phyloP scores from a whole-genome alignment of 768 basidiomycete species.

The Termitomyces sp. region DNA sequence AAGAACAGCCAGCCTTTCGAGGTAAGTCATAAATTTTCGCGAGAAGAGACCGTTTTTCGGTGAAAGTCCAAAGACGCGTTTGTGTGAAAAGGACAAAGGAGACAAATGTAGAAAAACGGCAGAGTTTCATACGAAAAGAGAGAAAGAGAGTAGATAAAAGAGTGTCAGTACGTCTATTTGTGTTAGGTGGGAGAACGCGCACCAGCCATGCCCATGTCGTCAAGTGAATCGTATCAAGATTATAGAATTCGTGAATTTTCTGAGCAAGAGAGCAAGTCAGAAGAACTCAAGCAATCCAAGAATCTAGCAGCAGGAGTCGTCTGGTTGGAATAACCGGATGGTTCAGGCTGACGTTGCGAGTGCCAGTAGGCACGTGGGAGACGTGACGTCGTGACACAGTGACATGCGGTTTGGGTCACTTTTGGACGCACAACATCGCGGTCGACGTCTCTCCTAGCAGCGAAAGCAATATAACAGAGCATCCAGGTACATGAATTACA shows the following conservation, averaged over 20 bases:
- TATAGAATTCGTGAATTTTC: slow-evolving; percentile 3
- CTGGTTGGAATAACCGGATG: slow-evolving; percentile 2
- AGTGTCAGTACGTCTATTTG: slow-evolving; percentile 11
- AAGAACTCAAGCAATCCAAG: neutral
- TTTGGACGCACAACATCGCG: neutral
- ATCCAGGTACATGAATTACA: slow-evolving; percentile 8
- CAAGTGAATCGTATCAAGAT: slow-evolving; percentile 10
- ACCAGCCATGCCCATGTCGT: slow-evolving; percentile 39
- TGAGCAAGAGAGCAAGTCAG: neutral
- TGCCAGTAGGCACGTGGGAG: slow-evolving; percentile 12
- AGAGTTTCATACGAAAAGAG: neutral
- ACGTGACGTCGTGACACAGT: slow-evolving; percentile 3
- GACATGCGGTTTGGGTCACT: neutral
- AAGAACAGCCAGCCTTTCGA: slow-evolving; percentile 89
- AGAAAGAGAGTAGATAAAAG: slow-evolving; percentile 2
- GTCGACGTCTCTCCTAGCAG: neutral
- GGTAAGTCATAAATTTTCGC: neutral
- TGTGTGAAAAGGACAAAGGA: neutral
- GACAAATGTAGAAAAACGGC: neutral
- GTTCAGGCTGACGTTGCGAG: slow-evolving; percentile 12
- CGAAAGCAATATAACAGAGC: slow-evolving; percentile 1
- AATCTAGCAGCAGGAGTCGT: slow-evolving; percentile 1
- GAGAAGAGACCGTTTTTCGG: neutral
- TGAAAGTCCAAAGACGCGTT: neutral
- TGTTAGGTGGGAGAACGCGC: slow-evolving; percentile 15